Evolutionary conservation across 1,139 yeast genomes (phyloP).

Genomic region (Lodderomyces jiufengensis): DNA sequence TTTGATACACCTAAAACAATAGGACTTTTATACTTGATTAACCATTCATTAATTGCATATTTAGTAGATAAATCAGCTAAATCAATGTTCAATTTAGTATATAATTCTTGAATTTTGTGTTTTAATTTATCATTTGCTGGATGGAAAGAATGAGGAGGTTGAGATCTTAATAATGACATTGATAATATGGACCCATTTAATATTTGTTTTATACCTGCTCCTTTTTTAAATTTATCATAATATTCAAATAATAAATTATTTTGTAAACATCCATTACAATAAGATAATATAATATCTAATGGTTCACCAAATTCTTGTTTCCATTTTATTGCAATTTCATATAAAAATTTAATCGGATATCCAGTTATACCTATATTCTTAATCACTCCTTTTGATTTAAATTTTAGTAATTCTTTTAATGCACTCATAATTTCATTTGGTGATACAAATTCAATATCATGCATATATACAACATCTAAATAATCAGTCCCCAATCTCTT

Average conservation of each 20-base stretch:
- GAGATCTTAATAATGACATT: conserved; percentile 78
- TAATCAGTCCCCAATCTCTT: conserved; percentile 61
- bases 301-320: conserved; percentile 44
- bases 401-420: conserved; percentile 49
- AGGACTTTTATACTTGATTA: conserved; percentile 38
- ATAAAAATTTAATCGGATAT: conserved; percentile 72
- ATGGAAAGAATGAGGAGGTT: conserved; percentile 70
- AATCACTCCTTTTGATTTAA: conserved; percentile 65
- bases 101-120: conserved; percentile 51
- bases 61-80: conserved; percentile 80
- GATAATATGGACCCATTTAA: conserved; percentile 83
- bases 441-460: conserved; percentile 81
- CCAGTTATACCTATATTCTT: conserved; percentile 78
- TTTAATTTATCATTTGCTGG: conserved; percentile 70
- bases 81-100: conserved; percentile 49
- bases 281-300: conserved; percentile 73
- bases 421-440: conserved; percentile 58
- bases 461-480: conserved; percentile 78
- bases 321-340: conserved; percentile 42
- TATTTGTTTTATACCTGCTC: conserved; percentile 55
- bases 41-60: conserved; percentile 66
- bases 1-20: conserved; percentile 75
- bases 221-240: conserved; percentile 45
- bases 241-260: conserved; percentile 56
- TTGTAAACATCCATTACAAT: conserved; percentile 81